Base-by-base conservation (phyloP, 129 eudicot species). In the Ambrosia artemisiifolia region DNA sequence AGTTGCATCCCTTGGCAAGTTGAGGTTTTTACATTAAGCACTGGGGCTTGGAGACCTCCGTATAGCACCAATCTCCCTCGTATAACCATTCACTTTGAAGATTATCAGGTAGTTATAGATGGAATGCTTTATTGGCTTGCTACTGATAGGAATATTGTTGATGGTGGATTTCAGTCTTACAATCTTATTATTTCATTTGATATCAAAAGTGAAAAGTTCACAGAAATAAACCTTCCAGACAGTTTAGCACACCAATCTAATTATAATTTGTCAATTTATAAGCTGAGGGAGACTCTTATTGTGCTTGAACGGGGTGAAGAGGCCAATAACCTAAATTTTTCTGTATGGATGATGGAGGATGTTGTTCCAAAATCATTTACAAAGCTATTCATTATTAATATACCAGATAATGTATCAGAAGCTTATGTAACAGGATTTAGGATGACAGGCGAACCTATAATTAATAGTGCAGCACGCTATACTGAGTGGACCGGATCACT, bases 71-170 rank as follows among this genome's bases (percentile, higher is more conserved):
- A 35, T 72, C 50, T 74, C 32, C 54, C 56, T 12, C 34, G 35
- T 77, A 48, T 7, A 28, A 38, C 78, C 35, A 14, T 60, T 34
- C 75, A 68, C 1, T 63, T 62, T 70, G 32, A 30, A 33, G 72
- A 80, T 80, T 61, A 71, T 18, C 88, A 80, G 56, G 85, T 62
- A 34, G 80, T 72, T 72, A 28, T 84, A 7, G 56, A 72, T 63
- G 77, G 82, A 10, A 17, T 36, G 17, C 75, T 80, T 19, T 82
- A 84, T 77, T 84, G 88, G 88, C 17, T 76, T 42, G 80, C 78
- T 3, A 73, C 33, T 68, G 63, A 51, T 28, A 30, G 0, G 0
- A 6, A 1, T 38, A 2, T 2, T 6, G 10, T 38, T 38, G 43
- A 6, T 38, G 43, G 43, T 38, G 43, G 43, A 38, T 38, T 3